Percentiles rank a stretch among this genome's conserved stretches.
Conservation (phyloP, 192 early-diverging fungal species). For the Podochytrium sp. region DNA sequence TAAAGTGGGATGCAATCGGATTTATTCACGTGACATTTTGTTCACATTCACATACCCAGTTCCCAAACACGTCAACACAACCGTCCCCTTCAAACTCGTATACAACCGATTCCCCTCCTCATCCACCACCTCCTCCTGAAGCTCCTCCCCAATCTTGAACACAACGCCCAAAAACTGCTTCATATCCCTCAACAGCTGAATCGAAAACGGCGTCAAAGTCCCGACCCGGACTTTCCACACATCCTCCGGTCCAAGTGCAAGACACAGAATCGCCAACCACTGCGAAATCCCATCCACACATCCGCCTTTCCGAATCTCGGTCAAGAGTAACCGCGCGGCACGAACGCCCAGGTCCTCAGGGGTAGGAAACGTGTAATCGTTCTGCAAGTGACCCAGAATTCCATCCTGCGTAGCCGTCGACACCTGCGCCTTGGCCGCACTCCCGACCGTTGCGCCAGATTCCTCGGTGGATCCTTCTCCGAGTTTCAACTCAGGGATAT, state of each 20-base stretch:
- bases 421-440: background rate
- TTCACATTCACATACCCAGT: slow-evolving; percentile 87
- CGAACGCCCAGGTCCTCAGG: slow-evolving; percentile 88
- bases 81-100: slow-evolving; percentile 52
- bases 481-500: slow-evolving; percentile 17
- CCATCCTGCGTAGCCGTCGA: slow-evolving; percentile 13
- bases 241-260: slow-evolving; percentile 91
- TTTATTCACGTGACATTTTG: slow-evolving; percentile 62
- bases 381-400: slow-evolving; percentile 34
- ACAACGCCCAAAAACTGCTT: slow-evolving; percentile 86
- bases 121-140: slow-evolving; percentile 51
- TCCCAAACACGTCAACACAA: slow-evolving; percentile 87
- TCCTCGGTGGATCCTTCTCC: slow-evolving; percentile 13
- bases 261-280: slow-evolving; percentile 84
- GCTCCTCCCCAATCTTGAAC: slow-evolving; percentile 79
- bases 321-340: slow-evolving; percentile 78
- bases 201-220: slow-evolving; percentile 83
- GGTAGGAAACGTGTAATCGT: slow-evolving; percentile 65
- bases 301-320: slow-evolving; percentile 84
- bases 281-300: slow-evolving; percentile 89
- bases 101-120: slow-evolving; percentile 39
- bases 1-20: no score
- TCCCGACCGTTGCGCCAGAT: background rate
- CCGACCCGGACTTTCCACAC: slow-evolving; percentile 89
- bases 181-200: slow-evolving; percentile 91